Base-by-base conservation (phyloP, 768 basidiomycete genomes). In the Lentinus tigrinus region DNA sequence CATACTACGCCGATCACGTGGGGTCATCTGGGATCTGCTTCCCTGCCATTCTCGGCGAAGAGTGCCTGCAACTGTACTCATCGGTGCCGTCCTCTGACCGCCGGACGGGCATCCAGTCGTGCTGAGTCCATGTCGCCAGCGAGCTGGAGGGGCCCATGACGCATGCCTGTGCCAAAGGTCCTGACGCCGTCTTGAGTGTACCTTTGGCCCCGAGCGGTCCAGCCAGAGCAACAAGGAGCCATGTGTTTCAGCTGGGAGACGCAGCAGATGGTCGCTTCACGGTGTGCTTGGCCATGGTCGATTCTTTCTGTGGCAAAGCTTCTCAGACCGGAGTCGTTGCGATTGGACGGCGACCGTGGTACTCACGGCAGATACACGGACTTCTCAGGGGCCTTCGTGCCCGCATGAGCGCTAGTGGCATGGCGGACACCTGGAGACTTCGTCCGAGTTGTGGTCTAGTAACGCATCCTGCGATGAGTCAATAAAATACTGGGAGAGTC, bases 1-100 rank as follows among this genome's bases (percentile, higher is more conserved):
- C 63, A 63, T 63, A 59, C 50, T 54, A 21, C 24, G 36, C 21
- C 8, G 21, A 24, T 52, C 63, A 63, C 63, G 63, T 63, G 63
- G 39, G 5, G 9, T 2, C 7, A 38, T 27, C 31, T 28, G 36
- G 26, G 53, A 58, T 62, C 52, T 16, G 38, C 46, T 36, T 42
- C 27, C 42, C 36, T 52, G 54, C 59, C 59, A 31, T 60, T 60
- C 36, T 10, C 19, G 31, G 54, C 24, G 14, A 28, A 52, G 46
- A 24, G 31, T 54, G n/a, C 43, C 52, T 49, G 21, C 58, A 43
- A 51, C 46, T 38, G n/a, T n/a, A n/a, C n/a, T n/a, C n/a, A n/a
- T n/a, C n/a, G n/a, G 48, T 48, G 16, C 37, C 53, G 47, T 40
- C 6, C 39, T 38, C 24, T 9, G 39, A 27, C 58, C 49, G 37